These are phyloP conservation scores for Orobanche coerulescens DNA, from an alignment of 257 asterid genomes.

Conservation along the genomic window DNA sequence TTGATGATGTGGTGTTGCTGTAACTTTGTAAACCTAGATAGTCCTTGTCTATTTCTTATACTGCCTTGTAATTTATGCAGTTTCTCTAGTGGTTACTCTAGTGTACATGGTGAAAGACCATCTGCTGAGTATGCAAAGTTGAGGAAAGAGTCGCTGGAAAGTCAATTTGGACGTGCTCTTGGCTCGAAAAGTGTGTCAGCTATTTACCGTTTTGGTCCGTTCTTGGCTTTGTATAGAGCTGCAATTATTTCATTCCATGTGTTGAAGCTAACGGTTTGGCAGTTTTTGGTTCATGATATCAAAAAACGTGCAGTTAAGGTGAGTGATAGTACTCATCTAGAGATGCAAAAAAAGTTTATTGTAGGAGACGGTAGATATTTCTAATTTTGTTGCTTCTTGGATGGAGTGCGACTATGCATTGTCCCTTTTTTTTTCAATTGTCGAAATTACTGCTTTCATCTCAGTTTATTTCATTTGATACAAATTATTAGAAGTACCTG, in stretches of 20 bases:
- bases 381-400: too few species aligned
- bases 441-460: neutral
- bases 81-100: constrained; percentile 65
- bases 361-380: constrained; percentile 2
- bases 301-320: constrained; percentile 76
- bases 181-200: constrained; percentile 56
- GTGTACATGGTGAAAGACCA: constrained; percentile 92
- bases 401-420: too few species aligned
- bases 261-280: constrained; percentile 71
- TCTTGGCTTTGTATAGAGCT: constrained; percentile 86
- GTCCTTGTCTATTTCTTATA: constrained; percentile 3
- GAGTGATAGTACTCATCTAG: constrained; percentile 16
- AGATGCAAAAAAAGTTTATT: neutral
- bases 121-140: constrained; percentile 90
- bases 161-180: constrained; percentile 64
- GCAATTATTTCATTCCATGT: constrained; percentile 76
- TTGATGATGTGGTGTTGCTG: too few species aligned
- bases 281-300: constrained; percentile 65
- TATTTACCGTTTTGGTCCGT: constrained; percentile 74
- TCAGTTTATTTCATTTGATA: neutral
- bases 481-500: neutral
- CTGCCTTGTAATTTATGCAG: constrained; percentile 37
- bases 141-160: constrained; percentile 86
- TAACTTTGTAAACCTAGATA: neutral
- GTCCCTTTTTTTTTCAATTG: neutral